Conservation (phyloP, 306 rosid genomes). For the Parietaria judaica region DNA sequence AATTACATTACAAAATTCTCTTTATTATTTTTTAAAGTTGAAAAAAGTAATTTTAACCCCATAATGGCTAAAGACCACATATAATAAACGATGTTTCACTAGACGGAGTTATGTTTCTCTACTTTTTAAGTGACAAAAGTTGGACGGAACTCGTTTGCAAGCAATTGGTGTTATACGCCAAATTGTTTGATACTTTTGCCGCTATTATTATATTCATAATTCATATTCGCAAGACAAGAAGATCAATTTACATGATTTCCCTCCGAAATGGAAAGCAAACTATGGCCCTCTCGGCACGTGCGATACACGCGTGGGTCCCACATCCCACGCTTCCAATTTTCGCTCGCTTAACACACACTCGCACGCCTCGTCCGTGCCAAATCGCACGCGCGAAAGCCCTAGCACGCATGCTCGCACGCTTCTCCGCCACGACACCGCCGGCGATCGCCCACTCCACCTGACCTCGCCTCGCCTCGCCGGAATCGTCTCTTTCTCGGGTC, state of each 20-base stretch:
- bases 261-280: neutral
- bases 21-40: no score
- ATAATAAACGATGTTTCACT: no score
- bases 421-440: conserved; percentile 33
- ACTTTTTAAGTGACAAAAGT: no score
- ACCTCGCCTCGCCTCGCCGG: neutral
- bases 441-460: conserved; percentile 7
- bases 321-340: neutral
- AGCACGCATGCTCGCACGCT: conserved; percentile 65
- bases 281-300: conserved; percentile 10
- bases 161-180: no score
- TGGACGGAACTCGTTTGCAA: no score
- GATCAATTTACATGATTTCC: conserved; percentile 7
- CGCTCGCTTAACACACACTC: conserved; percentile 16
- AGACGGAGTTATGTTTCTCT: no score
- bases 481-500: conserved; percentile 21
- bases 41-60: no score
- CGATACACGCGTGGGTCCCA: conserved; percentile 3
- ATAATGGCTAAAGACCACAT: no score
- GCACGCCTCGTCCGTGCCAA: conserved; percentile 66
- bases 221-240: neutral
- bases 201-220: no score
- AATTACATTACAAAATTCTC: no score
- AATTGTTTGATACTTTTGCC: no score
- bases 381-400: conserved; percentile 56